Evolutionary conservation across 805 yeast genomes (phyloP), one percentile per base, ranked within the genome.

Genomic region (Candida insectorum): DNA sequence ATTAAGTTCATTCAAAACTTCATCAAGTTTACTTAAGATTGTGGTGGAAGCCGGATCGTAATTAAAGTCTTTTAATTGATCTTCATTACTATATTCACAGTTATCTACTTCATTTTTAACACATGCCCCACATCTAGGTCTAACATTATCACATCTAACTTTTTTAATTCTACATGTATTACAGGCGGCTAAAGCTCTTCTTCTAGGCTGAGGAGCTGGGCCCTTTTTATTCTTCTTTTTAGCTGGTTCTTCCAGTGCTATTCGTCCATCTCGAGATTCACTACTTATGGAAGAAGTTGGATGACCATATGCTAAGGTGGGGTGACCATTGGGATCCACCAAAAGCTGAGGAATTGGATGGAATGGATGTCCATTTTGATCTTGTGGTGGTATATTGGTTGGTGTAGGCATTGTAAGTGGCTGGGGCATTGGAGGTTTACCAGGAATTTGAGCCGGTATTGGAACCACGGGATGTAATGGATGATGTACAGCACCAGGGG

Each of bases 161-260:
- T 62, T 62, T 36, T 59, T 59, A 16, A 52, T 34, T 28, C 68
- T 45, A 36, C 68, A 62, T 5, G 56, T 50, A 37, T 60, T 65
- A 42, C 69, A 62, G 1, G 69, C 69, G 0, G 69, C 60, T n/a
- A 58, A 40, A 1, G 64, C 63, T 31, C 65, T 33, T 33, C 51
- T 55, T 17, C 68, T 28, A 5, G 55, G 46, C 15, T 38, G 37
- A 17, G 10, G 11, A 4, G 26, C 11, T 4, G 4, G 13, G 16
- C 21, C 16, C 12, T 39, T 36, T 8, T 13, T 12, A 21, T 28
- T 28, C 30, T 34, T 34, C n/a, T 13, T 24, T 8, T 19, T 14
- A 5, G 30, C n/a, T 4, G 32, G 32, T 13, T 34, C 37, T 25
- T 33, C 31, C 9, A 28, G n/a, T n/a, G n/a, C n/a, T n/a, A n/a